Evolutionary conservation across 345 rosid genomes (phyloP), one percentile per base, ranked within the genome.

Genomic region (Lumnitzera littorea): DNA sequence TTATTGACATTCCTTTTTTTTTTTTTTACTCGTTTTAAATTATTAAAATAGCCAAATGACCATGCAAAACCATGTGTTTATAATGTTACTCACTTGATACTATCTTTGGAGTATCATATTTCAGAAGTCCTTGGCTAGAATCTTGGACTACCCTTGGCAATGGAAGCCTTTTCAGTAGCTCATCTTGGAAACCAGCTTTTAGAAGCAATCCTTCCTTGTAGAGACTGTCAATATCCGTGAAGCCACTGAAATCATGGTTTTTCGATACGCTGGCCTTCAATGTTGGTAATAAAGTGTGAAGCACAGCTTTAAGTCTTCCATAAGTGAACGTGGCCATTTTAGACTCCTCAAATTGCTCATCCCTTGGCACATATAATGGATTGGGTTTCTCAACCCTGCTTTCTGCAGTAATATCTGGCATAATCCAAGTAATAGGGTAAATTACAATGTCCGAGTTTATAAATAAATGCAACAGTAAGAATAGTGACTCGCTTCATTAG

Each of bases 291-390:
- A 91, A 73, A 80, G 76, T 82, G 66, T 95, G 99, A 27, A 95
- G 89, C 74, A 78, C 87, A 0, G 81, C 97, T 64, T 78, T 80
- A 36, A 91, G 85, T 69, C 97, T 82, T 50, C 96, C 96, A 2
- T 85, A 68, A 13, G 89, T 81, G 74, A 95, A 86, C 0, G 95
- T 56, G 41, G 78, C 66, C 55, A 61, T 65, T 65, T 95, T 95
- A 0, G 85, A 69, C 79, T 95, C 96, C 78, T 91, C 99, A 54
- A 95, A 95, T 57, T 76, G 95, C 67, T 95, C 99, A 50, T 95
- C 99, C 56, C 97, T 79, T 0, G 99, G 99, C 58, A 95, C 99
- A 20, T 95, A 95, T 29, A 83, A 67, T 6, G 99, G 99, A 64
- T 52, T 29, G 41, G 99, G 99, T 80, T 91, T 95, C 87, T 95